phyloP scores from a whole-genome alignment of 352 stramenopile species.

The Ochromonadaceae sp. region DNA sequence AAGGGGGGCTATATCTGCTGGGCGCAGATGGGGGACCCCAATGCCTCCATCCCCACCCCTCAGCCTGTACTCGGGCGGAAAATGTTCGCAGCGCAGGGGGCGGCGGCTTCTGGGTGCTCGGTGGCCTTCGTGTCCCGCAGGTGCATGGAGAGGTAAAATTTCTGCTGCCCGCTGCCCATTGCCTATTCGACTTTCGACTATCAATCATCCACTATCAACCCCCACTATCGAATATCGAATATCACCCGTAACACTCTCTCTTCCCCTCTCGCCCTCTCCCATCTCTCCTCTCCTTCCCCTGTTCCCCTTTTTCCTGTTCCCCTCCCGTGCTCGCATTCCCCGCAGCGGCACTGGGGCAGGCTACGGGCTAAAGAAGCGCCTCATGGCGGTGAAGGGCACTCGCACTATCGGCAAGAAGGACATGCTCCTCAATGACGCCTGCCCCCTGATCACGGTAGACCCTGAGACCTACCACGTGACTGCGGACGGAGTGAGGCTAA shows the following conservation, averaged over 20 bases:
- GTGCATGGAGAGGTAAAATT: slow-evolving; percentile 50
- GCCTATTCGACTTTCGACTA: too few species aligned
- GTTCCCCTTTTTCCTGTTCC: too few species aligned
- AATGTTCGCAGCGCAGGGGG: slow-evolving; percentile 69
- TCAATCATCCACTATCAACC: too few species aligned
- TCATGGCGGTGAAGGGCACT: slow-evolving; percentile 59
- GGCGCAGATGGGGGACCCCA: slow-evolving; percentile 90
- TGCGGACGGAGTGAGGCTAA: slow-evolving; percentile 65
- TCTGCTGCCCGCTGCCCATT: slow-evolving; percentile 31
- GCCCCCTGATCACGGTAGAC: slow-evolving; percentile 79
- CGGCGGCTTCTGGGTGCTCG: slow-evolving; percentile 42
- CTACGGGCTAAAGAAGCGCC: slow-evolving; percentile 65
- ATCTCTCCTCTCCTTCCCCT: too few species aligned
- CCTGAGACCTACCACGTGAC: slow-evolving; percentile 87
- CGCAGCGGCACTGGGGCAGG: slow-evolving; percentile 39
- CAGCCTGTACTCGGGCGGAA: slow-evolving; percentile 85
- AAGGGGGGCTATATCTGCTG: slow-evolving; percentile 84
- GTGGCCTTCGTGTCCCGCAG: slow-evolving; percentile 74
- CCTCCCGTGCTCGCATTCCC: too few species aligned
- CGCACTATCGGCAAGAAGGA: slow-evolving; percentile 74
- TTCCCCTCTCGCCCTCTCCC: too few species aligned
- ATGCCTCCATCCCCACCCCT: slow-evolving; percentile 85
- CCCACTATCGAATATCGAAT: too few species aligned
- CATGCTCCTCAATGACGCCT: slow-evolving; percentile 87
- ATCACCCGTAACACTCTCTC: too few species aligned